phyloP scores from a whole-genome alignment of 495 filamentous ascomycete species.

The Symbiotaphrina buchneri region DNA sequence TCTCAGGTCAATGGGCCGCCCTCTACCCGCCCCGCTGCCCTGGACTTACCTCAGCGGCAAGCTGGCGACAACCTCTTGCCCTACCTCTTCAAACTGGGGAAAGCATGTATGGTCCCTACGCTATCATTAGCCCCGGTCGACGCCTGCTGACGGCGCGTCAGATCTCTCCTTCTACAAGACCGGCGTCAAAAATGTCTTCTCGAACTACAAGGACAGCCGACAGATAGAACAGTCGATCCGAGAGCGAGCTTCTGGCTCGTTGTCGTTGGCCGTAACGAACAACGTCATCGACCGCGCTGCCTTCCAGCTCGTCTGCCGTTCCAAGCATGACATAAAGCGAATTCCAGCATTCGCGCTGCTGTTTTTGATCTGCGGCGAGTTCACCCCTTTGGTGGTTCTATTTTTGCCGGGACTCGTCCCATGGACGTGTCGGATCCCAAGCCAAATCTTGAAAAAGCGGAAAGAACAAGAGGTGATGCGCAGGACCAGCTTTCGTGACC shows the following conservation, averaged over 20 bases:
- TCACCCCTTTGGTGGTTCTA: slow-evolving; percentile 52
- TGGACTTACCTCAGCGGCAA: neutral
- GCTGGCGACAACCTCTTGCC: neutral
- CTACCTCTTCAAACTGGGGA: neutral
- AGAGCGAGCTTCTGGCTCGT: slow-evolving; percentile 7
- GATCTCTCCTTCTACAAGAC: slow-evolving; percentile 62
- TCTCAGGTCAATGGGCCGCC: slow-evolving; percentile 2
- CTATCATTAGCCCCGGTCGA: too few relatives aligned
- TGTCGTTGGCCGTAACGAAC: slow-evolving; percentile 11
- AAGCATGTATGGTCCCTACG: neutral
- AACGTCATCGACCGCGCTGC: slow-evolving; percentile 26
- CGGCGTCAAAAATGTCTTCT: slow-evolving; percentile 44
- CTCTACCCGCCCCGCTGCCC: neutral
- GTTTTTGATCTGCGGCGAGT: slow-evolving; percentile 58
- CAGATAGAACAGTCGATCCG: slow-evolving; percentile 16
- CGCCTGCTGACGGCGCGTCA: too few relatives aligned
- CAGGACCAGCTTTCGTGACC: slow-evolving; percentile 14
- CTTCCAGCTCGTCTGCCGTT: slow-evolving; percentile 43
- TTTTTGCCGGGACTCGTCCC: slow-evolving; percentile 51
- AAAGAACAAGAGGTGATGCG: slow-evolving; percentile 23
- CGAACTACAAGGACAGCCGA: slow-evolving; percentile 27
- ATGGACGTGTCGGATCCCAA: slow-evolving; percentile 56
- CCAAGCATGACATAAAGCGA: slow-evolving; percentile 42
- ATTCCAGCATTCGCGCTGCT: slow-evolving; percentile 55
- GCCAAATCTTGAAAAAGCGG: slow-evolving; percentile 37